phyloP scores from a whole-genome alignment of 2,329 filamentous ascomycete species.

The Aspergillus melleus region DNA sequence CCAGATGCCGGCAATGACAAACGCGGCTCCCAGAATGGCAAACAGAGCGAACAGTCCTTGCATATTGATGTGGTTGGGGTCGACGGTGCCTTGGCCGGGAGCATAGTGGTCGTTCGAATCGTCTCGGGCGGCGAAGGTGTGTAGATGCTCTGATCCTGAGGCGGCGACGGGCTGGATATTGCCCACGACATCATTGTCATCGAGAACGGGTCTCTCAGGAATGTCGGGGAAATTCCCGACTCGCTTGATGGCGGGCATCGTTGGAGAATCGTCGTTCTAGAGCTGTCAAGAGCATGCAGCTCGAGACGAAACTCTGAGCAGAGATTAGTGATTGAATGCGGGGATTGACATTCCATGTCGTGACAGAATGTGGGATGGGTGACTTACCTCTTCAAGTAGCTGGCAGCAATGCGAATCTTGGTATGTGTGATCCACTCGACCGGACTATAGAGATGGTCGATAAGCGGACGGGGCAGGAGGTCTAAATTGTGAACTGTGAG shows the following conservation, averaged over 20 bases:
- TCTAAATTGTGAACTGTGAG: not conserved
- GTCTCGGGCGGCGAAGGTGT: slow-evolving; percentile 30
- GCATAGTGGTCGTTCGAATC: slow-evolving; percentile 23
- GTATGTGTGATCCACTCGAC: not conserved
- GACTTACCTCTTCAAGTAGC: not conserved
- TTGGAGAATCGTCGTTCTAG: slow-evolving; percentile 7
- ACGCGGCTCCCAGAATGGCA: slow-evolving; percentile 73
- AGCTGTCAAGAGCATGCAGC: slow-evolving; percentile 37
- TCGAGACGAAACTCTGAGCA: slow-evolving; percentile 32
- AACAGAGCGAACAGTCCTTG: slow-evolving; percentile 79
- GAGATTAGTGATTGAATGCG: slow-evolving; percentile 6
- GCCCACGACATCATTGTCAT: slow-evolving; percentile 11
- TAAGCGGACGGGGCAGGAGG: not conserved
- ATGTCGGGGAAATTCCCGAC: slow-evolving; percentile 25
- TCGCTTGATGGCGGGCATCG: slow-evolving; percentile 33
- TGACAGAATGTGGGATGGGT: slow-evolving; percentile 8
- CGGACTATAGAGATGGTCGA: not conserved
- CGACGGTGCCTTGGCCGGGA: slow-evolving; percentile 40
- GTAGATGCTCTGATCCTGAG: slow-evolving; percentile 25
- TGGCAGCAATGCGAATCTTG: not conserved
- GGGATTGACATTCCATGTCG: not conserved
- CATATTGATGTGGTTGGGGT: slow-evolving; percentile 48
- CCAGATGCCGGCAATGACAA: slow-evolving; percentile 80
- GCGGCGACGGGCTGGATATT: slow-evolving; percentile 7
- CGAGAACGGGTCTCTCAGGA: slow-evolving; percentile 18